A percentile compares a stretch with the other conserved stretches of the same genome.
These are phyloP conservation scores for Cladochytrium tenue DNA, from an alignment of 371 early-diverging fungal genomes.

Conservation along the genomic window DNA sequence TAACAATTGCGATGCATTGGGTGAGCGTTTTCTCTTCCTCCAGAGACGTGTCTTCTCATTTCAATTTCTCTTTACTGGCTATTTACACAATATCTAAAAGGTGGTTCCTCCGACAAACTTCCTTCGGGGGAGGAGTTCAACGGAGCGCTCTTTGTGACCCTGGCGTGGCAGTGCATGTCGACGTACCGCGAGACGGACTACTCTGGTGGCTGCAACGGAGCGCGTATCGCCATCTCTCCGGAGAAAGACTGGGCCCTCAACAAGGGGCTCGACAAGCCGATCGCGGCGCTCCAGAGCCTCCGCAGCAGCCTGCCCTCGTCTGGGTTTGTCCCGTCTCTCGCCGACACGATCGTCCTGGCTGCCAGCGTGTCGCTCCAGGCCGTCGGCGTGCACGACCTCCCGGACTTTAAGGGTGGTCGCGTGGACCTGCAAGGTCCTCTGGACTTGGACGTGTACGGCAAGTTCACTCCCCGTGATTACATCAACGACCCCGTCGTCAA, in stretches of 20 bases:
- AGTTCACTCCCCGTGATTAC: slow-evolving; percentile 20
- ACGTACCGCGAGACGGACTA: slow-evolving; percentile 31
- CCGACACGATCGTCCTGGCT: slow-evolving; percentile 32
- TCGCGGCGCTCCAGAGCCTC: slow-evolving; percentile 1
- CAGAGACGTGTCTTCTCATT: not conserved
- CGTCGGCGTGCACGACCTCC: not conserved
- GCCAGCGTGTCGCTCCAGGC: slow-evolving; percentile 12
- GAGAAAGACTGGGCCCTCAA: slow-evolving; percentile 23
- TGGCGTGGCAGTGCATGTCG: slow-evolving; percentile 27
- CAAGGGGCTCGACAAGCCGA: slow-evolving; percentile 5
- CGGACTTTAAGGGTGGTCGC: slow-evolving; percentile 13
- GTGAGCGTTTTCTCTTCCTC: not conserved
- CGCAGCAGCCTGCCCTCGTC: not conserved
- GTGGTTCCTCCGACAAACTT: not conserved
- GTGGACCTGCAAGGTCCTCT: slow-evolving; percentile 7
- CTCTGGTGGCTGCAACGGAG: slow-evolving; percentile 30
- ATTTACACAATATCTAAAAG: not conserved
- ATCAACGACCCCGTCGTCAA: slow-evolving; percentile 10
- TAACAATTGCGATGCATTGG: not conserved
- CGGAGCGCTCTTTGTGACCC: slow-evolving; percentile 15
- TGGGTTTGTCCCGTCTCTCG: slow-evolving; percentile 10
- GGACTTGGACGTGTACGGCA: too few species aligned
- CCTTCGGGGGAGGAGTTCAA: slow-evolving; percentile 1
- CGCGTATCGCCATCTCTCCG: slow-evolving; percentile 25
- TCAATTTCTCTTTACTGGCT: not conserved